A percentile compares a stretch with the other conserved stretches of the same genome.
Evolutionary conservation across 73 alveolate species (phyloP).

Genomic region (Tetrahymena thermophila): DNA sequence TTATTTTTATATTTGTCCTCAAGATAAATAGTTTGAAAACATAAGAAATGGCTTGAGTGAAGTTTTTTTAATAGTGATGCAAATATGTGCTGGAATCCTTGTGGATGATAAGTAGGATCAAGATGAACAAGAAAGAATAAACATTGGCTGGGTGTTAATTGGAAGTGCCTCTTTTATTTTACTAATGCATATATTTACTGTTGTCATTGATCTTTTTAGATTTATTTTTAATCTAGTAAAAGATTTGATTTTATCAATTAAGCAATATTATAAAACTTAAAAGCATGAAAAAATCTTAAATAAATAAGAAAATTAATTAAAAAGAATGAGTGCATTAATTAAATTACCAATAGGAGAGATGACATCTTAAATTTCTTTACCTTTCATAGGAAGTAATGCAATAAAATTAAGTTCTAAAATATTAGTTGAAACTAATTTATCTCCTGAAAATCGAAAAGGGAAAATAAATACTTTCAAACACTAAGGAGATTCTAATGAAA

Average conservation of each 20-base stretch:
- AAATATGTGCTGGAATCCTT: neutral
- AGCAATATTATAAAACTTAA: neutral
- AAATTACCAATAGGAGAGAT: neutral
- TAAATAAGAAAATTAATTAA: neutral
- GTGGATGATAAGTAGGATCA: neutral
- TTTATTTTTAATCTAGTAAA: neutral
- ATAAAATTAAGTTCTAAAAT: neutral
- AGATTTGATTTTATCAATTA: neutral
- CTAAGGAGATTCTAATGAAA: neutral
- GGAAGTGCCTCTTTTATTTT: neutral
- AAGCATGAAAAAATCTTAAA: neutral
- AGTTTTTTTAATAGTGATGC: neutral
- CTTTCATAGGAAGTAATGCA: neutral
- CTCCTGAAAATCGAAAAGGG: neutral
- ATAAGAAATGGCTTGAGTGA: neutral
- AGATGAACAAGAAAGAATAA: neutral
- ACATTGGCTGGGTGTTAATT: neutral
- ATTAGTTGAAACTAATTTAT: neutral
- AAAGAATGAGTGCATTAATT: neutral
- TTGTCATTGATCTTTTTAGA: neutral
- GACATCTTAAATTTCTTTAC: neutral
- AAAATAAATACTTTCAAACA: neutral
- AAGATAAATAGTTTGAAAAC: neutral
- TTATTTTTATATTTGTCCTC: neutral
- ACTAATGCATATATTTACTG: neutral